These are phyloP conservation scores for Candida gigantensis DNA, from an alignment of 1,139 yeast genomes.

Conservation along the genomic window DNA sequence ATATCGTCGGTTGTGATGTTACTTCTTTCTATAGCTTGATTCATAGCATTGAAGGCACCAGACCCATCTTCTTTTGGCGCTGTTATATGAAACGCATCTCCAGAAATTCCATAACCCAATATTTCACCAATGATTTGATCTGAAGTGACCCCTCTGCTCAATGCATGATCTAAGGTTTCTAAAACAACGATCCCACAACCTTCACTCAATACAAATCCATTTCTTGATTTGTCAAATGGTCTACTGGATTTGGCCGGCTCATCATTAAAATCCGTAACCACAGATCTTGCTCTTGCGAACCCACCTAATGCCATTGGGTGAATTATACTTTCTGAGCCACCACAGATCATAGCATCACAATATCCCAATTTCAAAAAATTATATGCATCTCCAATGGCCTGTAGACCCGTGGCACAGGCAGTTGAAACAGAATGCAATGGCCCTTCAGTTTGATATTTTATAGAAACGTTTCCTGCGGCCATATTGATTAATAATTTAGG, in stretches of 20 bases:
- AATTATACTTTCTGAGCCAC: slow-evolving; percentile 86
- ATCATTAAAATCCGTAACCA: slow-evolving; percentile 64
- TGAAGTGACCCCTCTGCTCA: slow-evolving; percentile 52
- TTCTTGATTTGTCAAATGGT: slow-evolving; percentile 79
- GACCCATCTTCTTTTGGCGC: slow-evolving; percentile 82
- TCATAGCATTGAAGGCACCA: slow-evolving; percentile 87
- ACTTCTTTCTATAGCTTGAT: slow-evolving; percentile 63
- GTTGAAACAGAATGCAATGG: slow-evolving; percentile 89
- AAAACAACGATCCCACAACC: slow-evolving; percentile 83
- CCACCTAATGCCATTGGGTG: slow-evolving; percentile 91
- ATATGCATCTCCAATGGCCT: slow-evolving; percentile 90
- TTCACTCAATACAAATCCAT: slow-evolving; percentile 92
- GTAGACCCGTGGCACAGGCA: slow-evolving; percentile 97
- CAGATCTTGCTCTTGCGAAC: slow-evolving; percentile 85
- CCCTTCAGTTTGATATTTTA: slow-evolving; percentile 72
- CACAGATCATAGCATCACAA: slow-evolving; percentile 87
- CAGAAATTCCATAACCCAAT: slow-evolving; percentile 84
- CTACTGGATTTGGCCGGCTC: slow-evolving; percentile 69
- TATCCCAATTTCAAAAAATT: slow-evolving; percentile 78
- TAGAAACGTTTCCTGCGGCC: slow-evolving; percentile 94
- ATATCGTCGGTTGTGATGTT: slow-evolving; percentile 44
- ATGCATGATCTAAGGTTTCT: slow-evolving; percentile 79
- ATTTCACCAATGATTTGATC: slow-evolving; percentile 76
- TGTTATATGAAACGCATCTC: slow-evolving; percentile 92
- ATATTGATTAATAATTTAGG: slow-evolving; percentile 85